A percentile compares a stretch with the other conserved stretches of the same genome.
Conservation (phyloP, 371 early-diverging fungal genomes). For the Nematocida homosporus region DNA sequence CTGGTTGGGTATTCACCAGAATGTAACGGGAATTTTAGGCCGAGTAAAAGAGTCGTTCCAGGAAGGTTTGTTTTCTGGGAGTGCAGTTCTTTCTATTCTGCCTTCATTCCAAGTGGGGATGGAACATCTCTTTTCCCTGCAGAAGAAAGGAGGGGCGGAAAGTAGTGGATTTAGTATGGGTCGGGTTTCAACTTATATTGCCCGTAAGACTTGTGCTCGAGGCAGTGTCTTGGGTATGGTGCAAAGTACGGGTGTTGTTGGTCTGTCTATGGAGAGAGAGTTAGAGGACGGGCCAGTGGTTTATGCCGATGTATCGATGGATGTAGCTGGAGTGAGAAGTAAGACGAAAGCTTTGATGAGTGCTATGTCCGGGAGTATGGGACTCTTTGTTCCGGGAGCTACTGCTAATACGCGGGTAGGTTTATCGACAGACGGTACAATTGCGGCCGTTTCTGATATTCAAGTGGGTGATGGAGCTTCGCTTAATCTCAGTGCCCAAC, state of each 20-base stretch:
- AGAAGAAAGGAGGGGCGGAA: background rate
- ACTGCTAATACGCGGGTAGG: slow-evolving; percentile 20
- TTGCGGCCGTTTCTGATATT: slow-evolving; percentile 44
- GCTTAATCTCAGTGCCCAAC: slow-evolving; percentile 28
- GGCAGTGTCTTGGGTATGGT: slow-evolving; percentile 32
- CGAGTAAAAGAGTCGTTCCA: no score
- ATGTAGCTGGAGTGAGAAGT: background rate
- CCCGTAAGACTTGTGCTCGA: slow-evolving; percentile 8
- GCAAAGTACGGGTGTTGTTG: slow-evolving; percentile 31
- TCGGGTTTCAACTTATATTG: slow-evolving; percentile 15
- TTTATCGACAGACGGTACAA: slow-evolving; percentile 5
- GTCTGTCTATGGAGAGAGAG: slow-evolving; percentile 11
- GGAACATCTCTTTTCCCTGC: slow-evolving; percentile 30
- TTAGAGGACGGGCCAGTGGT: slow-evolving; percentile 21
- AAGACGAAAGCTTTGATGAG: background rate
- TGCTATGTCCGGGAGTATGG: background rate
- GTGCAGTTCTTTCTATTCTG: background rate
- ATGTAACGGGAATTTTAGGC: no score
- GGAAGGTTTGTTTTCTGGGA: slow-evolving; percentile 22
- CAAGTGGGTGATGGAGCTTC: slow-evolving; percentile 43
- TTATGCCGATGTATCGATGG: slow-evolving; percentile 22
- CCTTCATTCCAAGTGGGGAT: slow-evolving; percentile 42
- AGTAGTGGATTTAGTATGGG: background rate
- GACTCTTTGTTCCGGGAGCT: background rate
- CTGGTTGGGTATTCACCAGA: no score